Conservation (phyloP, 2,329 filamentous ascomycete species). For the Kalmusia sp. region DNA sequence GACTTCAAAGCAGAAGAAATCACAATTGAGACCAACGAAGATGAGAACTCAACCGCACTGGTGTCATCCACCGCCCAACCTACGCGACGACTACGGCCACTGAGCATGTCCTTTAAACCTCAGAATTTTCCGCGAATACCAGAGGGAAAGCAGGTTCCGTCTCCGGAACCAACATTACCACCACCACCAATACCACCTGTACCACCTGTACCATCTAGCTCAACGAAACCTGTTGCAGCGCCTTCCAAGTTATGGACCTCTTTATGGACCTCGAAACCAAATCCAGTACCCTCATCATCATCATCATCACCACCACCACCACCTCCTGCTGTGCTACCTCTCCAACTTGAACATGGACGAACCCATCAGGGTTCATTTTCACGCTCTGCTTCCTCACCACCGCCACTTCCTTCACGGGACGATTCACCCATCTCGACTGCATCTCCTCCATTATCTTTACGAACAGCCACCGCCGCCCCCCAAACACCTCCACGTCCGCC, state of each 20-base stretch:
- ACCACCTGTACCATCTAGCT: background rate
- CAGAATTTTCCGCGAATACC: constrained; percentile 20
- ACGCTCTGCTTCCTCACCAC: background rate
- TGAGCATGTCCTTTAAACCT: constrained; percentile 27
- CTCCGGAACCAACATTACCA: background rate
- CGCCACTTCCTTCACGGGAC: background rate
- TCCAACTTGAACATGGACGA: background rate
- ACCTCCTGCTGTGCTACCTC: background rate
- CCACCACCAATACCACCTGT: background rate
- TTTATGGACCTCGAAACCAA: background rate
- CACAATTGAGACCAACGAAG: background rate
- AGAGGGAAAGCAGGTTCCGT: constrained; percentile 15
- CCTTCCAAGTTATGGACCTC: background rate
- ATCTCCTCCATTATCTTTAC: background rate
- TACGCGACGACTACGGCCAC: constrained; percentile 13
- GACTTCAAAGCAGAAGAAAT: constrained; percentile 8
- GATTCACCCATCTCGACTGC: background rate
- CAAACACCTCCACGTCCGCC: background rate
- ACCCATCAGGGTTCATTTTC: background rate
- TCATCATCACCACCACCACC: background rate
- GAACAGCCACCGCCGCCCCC: background rate
- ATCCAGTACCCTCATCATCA: background rate
- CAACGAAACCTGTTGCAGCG: background rate
- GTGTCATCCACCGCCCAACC: constrained; percentile 5
- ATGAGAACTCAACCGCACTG: constrained; percentile 2